Conservation (phyloP, 2,329 filamentous ascomycete species). For the Calonectria hongkongensis region DNA sequence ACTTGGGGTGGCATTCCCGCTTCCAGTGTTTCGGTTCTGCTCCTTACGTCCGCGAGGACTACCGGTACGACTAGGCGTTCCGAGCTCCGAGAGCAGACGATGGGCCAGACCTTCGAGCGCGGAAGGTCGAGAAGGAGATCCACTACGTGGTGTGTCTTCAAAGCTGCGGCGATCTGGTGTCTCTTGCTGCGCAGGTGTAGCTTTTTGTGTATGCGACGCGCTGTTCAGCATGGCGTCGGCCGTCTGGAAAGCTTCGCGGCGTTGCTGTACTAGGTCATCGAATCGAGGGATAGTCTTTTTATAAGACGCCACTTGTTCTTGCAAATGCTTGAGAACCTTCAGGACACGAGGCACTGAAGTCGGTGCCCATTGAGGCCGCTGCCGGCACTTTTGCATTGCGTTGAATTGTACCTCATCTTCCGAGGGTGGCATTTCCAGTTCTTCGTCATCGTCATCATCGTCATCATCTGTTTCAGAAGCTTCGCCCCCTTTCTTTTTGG, state of each 20-base stretch:
- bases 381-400: slow-evolving; percentile 70
- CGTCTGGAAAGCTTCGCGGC: slow-evolving; percentile 78
- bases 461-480: slow-evolving; percentile 46
- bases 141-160: slow-evolving; percentile 66
- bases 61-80: slow-evolving; percentile 70
- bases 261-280: slow-evolving; percentile 81
- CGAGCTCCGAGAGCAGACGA: slow-evolving; percentile 76
- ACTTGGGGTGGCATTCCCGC: slow-evolving; percentile 57
- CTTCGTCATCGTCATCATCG: slow-evolving; percentile 49
- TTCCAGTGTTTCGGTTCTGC: slow-evolving; percentile 56
- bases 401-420: slow-evolving; percentile 63
- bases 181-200: slow-evolving; percentile 56
- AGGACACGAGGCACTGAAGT: slow-evolving; percentile 73
- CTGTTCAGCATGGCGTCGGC: slow-evolving; percentile 70
- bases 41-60: slow-evolving; percentile 73
- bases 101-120: slow-evolving; percentile 78
- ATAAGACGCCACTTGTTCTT: slow-evolving; percentile 78
- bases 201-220: slow-evolving; percentile 55
- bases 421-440: slow-evolving; percentile 44
- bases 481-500: slow-evolving; percentile 35
- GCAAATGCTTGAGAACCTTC: slow-evolving; percentile 74
- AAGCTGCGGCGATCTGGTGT: slow-evolving; percentile 66
- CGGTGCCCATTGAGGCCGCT: slow-evolving; percentile 71
- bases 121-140: slow-evolving; percentile 72
- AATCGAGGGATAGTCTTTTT: slow-evolving; percentile 81